A percentile compares a stretch with the other conserved stretches of the same genome.
phyloP scores from a whole-genome alignment of 331 rosid species.

The Malus hybrid region DNA sequence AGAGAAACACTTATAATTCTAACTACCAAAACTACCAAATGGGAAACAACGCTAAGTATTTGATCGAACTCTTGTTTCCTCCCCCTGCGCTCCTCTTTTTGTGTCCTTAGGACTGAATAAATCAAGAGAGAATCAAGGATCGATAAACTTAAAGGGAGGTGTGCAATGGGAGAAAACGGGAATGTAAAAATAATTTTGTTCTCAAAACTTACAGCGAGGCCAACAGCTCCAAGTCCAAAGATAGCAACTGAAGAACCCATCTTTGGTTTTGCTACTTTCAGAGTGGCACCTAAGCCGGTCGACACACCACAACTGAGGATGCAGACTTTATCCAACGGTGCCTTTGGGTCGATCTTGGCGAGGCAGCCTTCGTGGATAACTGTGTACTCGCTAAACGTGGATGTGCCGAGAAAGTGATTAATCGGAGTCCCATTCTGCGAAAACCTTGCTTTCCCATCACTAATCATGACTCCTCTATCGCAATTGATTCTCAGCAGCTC shows the following conservation, averaged over 20 bases:
- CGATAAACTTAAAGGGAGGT: too few relatives aligned
- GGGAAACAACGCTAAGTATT: not conserved
- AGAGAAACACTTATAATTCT: not conserved
- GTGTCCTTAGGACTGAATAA: too few relatives aligned
- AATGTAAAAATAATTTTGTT: too few relatives aligned
- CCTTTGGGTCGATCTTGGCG: slow-evolving; percentile 19
- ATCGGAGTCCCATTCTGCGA: slow-evolving; percentile 24
- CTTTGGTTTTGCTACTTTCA: slow-evolving; percentile 33
- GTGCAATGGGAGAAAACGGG: too few relatives aligned
- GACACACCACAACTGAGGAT: slow-evolving; percentile 32
- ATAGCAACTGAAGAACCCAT: slow-evolving; percentile 24
- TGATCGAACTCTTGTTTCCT: too few relatives aligned
- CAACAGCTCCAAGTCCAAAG: slow-evolving; percentile 39
- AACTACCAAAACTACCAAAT: too few relatives aligned
- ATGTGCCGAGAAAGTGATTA: slow-evolving; percentile 27
- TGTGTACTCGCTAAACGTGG: slow-evolving; percentile 34
- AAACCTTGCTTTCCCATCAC: slow-evolving; percentile 28
- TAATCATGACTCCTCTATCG: slow-evolving; percentile 15
- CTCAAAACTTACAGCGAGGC: slow-evolving; percentile 24
- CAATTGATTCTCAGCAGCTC: slow-evolving; percentile 21
- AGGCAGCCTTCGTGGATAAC: slow-evolving; percentile 32
- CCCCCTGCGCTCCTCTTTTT: too few relatives aligned
- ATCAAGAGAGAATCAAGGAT: too few relatives aligned
- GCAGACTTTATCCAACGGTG: slow-evolving; percentile 29
- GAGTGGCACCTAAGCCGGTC: slow-evolving; percentile 32